phyloP scores from a whole-genome alignment of 306 rosid genomes.

The Inga laurina region DNA sequence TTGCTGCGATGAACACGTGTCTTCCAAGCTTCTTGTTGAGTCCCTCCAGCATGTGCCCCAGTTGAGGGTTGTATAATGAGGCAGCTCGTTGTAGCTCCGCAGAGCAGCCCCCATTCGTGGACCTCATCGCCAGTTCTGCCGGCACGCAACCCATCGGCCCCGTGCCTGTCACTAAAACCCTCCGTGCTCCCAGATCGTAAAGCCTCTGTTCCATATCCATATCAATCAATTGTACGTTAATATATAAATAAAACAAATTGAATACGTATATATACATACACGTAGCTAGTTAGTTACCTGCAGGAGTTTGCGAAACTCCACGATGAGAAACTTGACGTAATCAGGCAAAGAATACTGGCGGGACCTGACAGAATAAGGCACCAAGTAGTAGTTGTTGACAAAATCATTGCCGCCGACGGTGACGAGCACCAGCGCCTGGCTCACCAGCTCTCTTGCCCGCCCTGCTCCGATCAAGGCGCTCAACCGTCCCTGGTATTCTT shows the following conservation, averaged over 20 bases:
- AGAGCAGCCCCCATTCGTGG: constrained; percentile 60
- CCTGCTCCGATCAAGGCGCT: constrained; percentile 39
- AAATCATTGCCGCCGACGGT: constrained; percentile 73
- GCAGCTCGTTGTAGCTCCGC: constrained; percentile 68
- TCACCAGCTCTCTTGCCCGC: constrained; percentile 40
- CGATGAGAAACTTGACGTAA: constrained; percentile 61
- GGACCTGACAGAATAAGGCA: constrained; percentile 66
- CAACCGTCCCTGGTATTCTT: constrained; percentile 59
- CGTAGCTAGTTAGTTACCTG: constrained; percentile 37
- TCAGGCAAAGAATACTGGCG: constrained; percentile 53
- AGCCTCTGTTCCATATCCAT: constrained; percentile 42
- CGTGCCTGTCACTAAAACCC: constrained; percentile 76
- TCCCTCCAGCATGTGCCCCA: constrained; percentile 51
- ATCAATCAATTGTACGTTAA: no score
- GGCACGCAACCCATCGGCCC: constrained; percentile 84
- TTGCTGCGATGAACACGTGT: constrained; percentile 56
- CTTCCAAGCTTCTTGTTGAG: constrained; percentile 59
- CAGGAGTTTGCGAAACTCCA: constrained; percentile 61
- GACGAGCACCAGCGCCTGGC: constrained; percentile 59
- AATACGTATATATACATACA: no score
- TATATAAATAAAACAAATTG: no score
- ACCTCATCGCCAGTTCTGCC: constrained; percentile 66
- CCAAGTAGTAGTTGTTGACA: constrained; percentile 72
- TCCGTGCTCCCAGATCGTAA: constrained; percentile 57
- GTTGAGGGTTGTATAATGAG: constrained; percentile 66